Conservation (phyloP, 1,284 basidiomycete genomes). For the Cryptococcus floricola region DNA sequence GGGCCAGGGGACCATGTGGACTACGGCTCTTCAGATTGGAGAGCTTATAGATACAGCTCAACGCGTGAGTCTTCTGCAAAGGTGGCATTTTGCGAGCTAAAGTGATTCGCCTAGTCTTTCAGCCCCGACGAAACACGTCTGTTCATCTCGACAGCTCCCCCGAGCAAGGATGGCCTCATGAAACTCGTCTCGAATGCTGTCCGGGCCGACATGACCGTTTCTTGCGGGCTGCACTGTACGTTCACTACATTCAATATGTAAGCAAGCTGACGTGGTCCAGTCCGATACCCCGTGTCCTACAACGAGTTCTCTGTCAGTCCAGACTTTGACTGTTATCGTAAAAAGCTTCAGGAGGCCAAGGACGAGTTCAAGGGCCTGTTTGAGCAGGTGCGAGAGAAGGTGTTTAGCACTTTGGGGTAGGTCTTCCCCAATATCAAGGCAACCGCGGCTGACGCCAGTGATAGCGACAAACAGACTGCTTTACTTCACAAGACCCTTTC, state of each 20-base stretch:
- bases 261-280: slow-evolving; percentile 16
- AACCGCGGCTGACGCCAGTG: not conserved
- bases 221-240: slow-evolving; percentile 81
- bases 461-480: slow-evolving; percentile 73
- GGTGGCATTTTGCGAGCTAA: not conserved
- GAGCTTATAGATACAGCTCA: slow-evolving; percentile 97
- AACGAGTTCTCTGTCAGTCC: slow-evolving; percentile 94
- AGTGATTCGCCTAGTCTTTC: not conserved
- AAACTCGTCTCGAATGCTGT: slow-evolving; percentile 83
- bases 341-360: slow-evolving; percentile 74
- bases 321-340: slow-evolving; percentile 83
- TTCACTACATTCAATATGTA: not conserved
- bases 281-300: slow-evolving; percentile 92
- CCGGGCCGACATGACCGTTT: slow-evolving; percentile 92
- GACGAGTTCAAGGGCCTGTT: slow-evolving; percentile 85
- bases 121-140: slow-evolving; percentile 62
- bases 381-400: slow-evolving; percentile 87
- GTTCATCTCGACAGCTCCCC: slow-evolving; percentile 85
- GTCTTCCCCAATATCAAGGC: slow-evolving; percentile 12
- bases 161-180: slow-evolving; percentile 89
- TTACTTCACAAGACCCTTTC: slow-evolving; percentile 84
- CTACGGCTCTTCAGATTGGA: slow-evolving; percentile 93
- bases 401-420: slow-evolving; percentile 82
- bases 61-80: slow-evolving; percentile 56
- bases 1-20: slow-evolving; percentile 98